phyloP scores from a whole-genome alignment of 2,329 filamentous ascomycete genomes.

The Curvularia hawaiiensis region DNA sequence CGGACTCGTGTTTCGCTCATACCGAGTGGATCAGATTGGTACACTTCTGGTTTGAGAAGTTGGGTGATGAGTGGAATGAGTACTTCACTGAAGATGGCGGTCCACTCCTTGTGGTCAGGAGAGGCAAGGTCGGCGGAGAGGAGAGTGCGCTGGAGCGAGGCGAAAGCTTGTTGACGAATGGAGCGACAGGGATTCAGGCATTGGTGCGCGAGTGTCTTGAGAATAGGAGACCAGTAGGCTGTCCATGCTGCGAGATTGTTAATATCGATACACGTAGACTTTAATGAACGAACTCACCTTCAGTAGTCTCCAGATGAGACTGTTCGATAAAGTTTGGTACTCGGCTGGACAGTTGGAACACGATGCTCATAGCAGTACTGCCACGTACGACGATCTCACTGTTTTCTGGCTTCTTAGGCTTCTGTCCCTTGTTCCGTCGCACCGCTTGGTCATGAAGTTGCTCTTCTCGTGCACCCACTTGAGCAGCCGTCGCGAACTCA shows the following conservation, averaged over 20 bases:
- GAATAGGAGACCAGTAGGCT: slow-evolving; percentile 96
- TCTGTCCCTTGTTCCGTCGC: slow-evolving; percentile 57
- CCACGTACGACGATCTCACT: slow-evolving; percentile 77
- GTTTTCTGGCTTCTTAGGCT: slow-evolving; percentile 62
- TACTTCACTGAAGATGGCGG: slow-evolving; percentile 90
- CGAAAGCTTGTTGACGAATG: slow-evolving; percentile 86
- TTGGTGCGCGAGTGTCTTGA: slow-evolving; percentile 84
- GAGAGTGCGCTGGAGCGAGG: slow-evolving; percentile 82
- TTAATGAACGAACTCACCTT: slow-evolving; percentile 61
- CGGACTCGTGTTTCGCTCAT: slow-evolving; percentile 97
- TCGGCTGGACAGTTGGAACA: slow-evolving; percentile 80
- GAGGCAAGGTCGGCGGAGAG: slow-evolving; percentile 83
- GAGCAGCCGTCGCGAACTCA: slow-evolving; percentile 85
- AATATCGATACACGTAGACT: background rate
- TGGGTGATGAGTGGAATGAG: slow-evolving; percentile 88
- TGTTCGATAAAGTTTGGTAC: slow-evolving; percentile 89
- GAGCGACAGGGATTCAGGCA: slow-evolving; percentile 95
- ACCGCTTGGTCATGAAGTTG: slow-evolving; percentile 65
- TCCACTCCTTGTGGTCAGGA: slow-evolving; percentile 89
- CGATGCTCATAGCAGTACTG: slow-evolving; percentile 77
- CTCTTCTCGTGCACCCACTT: slow-evolving; percentile 71
- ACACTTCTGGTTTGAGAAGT: slow-evolving; percentile 91
- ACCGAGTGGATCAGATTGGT: slow-evolving; percentile 84
- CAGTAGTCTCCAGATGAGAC: slow-evolving; percentile 85
- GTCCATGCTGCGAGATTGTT: slow-evolving; percentile 73